Percentiles rank a stretch among this genome's conserved stretches.
phyloP scores from a whole-genome alignment of 306 rosid species.

The Quercus berberidifolia region DNA sequence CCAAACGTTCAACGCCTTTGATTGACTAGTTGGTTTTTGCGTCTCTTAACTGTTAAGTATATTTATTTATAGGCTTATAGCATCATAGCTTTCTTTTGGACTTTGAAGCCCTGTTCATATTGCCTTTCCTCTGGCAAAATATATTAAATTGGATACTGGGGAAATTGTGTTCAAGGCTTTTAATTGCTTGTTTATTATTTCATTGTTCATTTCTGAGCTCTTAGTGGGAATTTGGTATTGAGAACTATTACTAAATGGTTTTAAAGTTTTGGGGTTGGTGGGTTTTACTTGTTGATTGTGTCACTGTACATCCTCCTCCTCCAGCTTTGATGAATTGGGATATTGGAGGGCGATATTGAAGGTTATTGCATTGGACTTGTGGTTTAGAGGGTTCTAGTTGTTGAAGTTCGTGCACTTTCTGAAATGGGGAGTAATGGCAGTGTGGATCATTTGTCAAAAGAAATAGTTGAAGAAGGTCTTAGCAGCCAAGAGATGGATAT shows the following conservation, averaged over 20 bases:
- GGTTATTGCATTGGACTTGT: slow-evolving; percentile 15
- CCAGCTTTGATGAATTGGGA: not conserved
- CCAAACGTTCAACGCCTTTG: slow-evolving; percentile 39
- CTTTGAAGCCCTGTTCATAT: slow-evolving; percentile 9
- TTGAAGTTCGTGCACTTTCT: not conserved
- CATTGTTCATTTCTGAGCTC: not conserved
- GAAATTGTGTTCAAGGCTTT: slow-evolving; percentile 9
- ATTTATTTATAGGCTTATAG: not conserved
- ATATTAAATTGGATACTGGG: slow-evolving; percentile 11
- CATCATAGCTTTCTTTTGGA: not conserved
- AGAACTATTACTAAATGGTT: not conserved
- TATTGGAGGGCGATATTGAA: slow-evolving; percentile 4
- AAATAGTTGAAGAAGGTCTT: slow-evolving; percentile 25
- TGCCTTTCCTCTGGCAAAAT: slow-evolving; percentile 12
- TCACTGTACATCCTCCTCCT: not conserved
- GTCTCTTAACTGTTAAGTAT: not conserved
- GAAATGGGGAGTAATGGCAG: slow-evolving; percentile 45
- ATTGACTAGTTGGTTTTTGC: slow-evolving; percentile 12
- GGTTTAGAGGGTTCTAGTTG: not conserved
- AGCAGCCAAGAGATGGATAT: slow-evolving; percentile 23
- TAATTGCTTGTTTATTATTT: slow-evolving; percentile 20
- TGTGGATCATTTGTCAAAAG: slow-evolving; percentile 20
- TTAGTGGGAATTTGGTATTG: not conserved
- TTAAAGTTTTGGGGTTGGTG: slow-evolving; percentile 4
- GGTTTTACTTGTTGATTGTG: slow-evolving; percentile 2